Percentiles rank a stretch among this genome's conserved stretches.
phyloP scores from a whole-genome alignment of 2,329 filamentous ascomycete genomes.

The Stagonosporopsis cucurbitacearum region DNA sequence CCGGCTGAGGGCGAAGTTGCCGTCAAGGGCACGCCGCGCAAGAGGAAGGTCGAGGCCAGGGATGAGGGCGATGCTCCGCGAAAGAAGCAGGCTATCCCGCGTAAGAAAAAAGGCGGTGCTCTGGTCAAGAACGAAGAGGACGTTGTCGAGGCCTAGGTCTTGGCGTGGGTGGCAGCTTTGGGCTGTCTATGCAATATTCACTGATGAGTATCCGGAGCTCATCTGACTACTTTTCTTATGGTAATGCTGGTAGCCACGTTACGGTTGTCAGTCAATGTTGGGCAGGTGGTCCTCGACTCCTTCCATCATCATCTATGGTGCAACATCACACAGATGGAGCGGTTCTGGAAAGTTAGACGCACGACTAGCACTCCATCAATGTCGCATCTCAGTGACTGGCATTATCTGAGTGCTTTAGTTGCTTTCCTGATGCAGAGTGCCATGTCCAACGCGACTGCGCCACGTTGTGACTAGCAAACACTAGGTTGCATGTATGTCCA shows the following conservation, averaged over 20 bases:
- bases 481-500: slow-evolving; percentile 4
- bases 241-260: neutral
- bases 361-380: neutral
- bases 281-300: neutral
- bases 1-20: slow-evolving; percentile 3
- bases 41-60: slow-evolving; percentile 12
- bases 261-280: neutral
- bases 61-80: slow-evolving; percentile 7
- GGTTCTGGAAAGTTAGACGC: neutral
- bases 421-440: neutral
- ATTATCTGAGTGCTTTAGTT: neutral
- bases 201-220: neutral
- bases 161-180: neutral
- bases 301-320: neutral
- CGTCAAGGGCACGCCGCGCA: slow-evolving; percentile 20
- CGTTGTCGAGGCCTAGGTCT: neutral
- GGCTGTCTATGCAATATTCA: neutral
- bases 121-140: slow-evolving; percentile 10
- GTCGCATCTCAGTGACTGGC: neutral
- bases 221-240: neutral
- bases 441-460: neutral
- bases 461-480: slow-evolving; percentile 13
- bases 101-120: slow-evolving; percentile 20
- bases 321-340: neutral
- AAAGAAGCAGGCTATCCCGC: slow-evolving; percentile 24